These are phyloP conservation scores for Ballota nigra DNA, from an alignment of 257 asterid species.

Conservation along the genomic window DNA sequence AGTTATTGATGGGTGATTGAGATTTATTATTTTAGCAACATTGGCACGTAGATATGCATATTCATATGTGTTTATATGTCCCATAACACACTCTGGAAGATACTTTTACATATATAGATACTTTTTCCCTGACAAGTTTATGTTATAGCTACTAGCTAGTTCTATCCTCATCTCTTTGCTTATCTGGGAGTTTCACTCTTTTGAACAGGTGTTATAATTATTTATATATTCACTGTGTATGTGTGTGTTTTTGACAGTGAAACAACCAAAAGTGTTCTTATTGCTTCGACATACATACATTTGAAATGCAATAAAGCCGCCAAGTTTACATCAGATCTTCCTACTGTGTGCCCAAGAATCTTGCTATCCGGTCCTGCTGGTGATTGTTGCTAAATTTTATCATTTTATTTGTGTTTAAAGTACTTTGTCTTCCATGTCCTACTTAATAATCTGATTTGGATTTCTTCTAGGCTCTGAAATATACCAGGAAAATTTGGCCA, in stretches of 20 bases:
- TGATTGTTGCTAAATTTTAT: slow-evolving; percentile 26
- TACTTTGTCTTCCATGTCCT: slow-evolving; percentile 5
- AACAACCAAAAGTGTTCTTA: slow-evolving; percentile 77
- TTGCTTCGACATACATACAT: slow-evolving; percentile 74
- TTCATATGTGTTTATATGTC: background rate
- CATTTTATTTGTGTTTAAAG: background rate
- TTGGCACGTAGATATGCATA: background rate
- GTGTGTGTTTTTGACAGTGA: slow-evolving; percentile 53
- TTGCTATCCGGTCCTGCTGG: slow-evolving; percentile 93
- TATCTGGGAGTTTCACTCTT: background rate
- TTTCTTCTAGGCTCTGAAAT: slow-evolving; percentile 74
- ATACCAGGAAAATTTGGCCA: slow-evolving; percentile 76
- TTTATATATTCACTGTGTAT: background rate
- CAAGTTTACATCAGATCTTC: slow-evolving; percentile 71
- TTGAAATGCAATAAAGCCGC: slow-evolving; percentile 61
- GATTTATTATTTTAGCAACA: background rate
- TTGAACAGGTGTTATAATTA: background rate
- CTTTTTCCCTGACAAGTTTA: background rate
- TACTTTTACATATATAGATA: background rate
- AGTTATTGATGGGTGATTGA: background rate
- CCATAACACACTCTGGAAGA: background rate
- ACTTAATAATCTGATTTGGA: background rate
- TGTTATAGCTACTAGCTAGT: background rate
- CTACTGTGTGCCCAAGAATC: slow-evolving; percentile 81
- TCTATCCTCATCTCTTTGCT: background rate